These are phyloP conservation scores for Silene uniflora DNA, from an alignment of 148 eudicot genomes.

Conservation along the genomic window DNA sequence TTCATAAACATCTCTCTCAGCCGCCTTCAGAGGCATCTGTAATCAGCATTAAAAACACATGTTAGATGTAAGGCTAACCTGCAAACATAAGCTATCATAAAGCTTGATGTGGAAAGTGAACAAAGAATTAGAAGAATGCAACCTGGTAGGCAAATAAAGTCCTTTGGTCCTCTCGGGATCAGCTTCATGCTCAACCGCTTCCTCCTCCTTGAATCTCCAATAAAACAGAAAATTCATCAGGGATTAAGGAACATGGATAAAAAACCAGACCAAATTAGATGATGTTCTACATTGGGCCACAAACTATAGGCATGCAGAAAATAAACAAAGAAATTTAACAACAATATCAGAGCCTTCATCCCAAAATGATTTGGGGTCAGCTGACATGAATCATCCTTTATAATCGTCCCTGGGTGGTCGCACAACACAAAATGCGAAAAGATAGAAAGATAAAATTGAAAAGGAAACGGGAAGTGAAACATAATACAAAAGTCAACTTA, in stretches of 20 bases:
- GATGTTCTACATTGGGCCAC: not conserved
- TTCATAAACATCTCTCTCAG: constrained; percentile 86
- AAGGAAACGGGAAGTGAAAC: too few species aligned
- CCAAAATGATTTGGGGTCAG: too few species aligned
- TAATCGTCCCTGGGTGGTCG: too few species aligned
- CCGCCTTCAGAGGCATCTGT: constrained; percentile 95
- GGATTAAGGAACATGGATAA: too few species aligned
- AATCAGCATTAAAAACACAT: constrained; percentile 11
- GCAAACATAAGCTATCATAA: not conserved
- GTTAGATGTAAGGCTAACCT: not conserved
- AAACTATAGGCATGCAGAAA: not conserved
- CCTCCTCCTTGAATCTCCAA: constrained; percentile 91
- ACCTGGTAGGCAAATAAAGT: constrained; percentile 99
- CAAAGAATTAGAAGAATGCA: not conserved
- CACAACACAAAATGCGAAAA: too few species aligned
- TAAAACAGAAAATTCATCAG: constrained; percentile 30
- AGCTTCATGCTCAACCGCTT: constrained; percentile 84
- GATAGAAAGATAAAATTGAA: too few species aligned
- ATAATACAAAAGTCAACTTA: too few species aligned
- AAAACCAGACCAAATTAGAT: not conserved
- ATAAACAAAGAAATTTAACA: too few species aligned
- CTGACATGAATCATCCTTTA: too few species aligned
- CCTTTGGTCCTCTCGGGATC: constrained; percentile 99
- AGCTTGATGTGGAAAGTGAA: not conserved
- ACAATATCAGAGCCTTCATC: too few species aligned